A percentile compares a stretch with the other conserved stretches of the same genome.
These are phyloP conservation scores for Datura wrightii DNA, from an alignment of 257 asterid species.

Conservation along the genomic window DNA sequence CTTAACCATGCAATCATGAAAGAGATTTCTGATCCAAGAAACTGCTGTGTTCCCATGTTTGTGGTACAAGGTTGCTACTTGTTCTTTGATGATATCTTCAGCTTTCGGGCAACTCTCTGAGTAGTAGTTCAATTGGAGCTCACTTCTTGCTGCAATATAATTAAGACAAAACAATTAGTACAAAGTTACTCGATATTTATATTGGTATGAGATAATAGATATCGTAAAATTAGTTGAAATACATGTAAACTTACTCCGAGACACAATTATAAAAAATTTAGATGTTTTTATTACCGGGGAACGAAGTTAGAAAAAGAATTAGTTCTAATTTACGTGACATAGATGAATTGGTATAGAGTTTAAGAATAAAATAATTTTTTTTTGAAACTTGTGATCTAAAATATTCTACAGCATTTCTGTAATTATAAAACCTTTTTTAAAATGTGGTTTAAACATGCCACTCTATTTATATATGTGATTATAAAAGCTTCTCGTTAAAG, in stretches of 20 bases:
- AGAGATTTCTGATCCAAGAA: conserved; percentile 83
- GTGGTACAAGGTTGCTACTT: conserved; percentile 57
- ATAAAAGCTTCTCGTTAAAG: too few relatives aligned
- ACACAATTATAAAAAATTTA: not conserved
- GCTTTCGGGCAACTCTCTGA: conserved; percentile 73
- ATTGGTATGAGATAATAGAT: not conserved
- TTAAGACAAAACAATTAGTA: not conserved
- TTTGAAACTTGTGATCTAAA: too few relatives aligned
- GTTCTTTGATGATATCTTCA: conserved; percentile 66
- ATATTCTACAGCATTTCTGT: too few relatives aligned
- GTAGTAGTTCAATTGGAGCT: conserved; percentile 67
- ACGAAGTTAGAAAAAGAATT: not conserved
- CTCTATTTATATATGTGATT: too few relatives aligned
- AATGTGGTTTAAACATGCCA: not conserved
- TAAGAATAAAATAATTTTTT: too few relatives aligned
- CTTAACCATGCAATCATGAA: conserved; percentile 86
- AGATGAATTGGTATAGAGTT: too few relatives aligned
- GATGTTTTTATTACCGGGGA: not conserved
- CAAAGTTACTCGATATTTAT: not conserved
- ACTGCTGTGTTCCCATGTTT: conserved; percentile 73
- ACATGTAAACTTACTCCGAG: not conserved
- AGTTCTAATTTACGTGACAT: too few relatives aligned
- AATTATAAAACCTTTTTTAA: too few relatives aligned
- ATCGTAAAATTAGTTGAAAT: not conserved
- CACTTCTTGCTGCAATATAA: conserved; percentile 40